These are phyloP conservation scores for Tricholoma terreum DNA, from an alignment of 768 basidiomycete genomes.

Conservation along the genomic window DNA sequence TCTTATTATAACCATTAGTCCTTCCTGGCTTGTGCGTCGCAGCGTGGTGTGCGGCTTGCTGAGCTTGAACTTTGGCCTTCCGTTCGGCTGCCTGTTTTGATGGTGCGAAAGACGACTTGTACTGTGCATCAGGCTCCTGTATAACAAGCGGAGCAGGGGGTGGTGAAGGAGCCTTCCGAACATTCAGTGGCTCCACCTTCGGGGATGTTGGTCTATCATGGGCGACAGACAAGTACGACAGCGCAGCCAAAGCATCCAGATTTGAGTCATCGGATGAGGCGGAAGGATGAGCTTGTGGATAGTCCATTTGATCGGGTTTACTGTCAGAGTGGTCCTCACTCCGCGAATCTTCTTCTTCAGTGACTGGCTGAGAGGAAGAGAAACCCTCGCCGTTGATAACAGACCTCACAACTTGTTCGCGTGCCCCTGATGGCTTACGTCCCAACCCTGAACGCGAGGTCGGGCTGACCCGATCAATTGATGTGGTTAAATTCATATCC, in stretches of 20 bases:
- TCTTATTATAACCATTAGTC: constrained; percentile 57
- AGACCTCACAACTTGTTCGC: constrained; percentile 55
- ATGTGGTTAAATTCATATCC: constrained; percentile 15
- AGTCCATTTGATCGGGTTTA: constrained; percentile 7
- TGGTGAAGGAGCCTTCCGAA: constrained; percentile 27
- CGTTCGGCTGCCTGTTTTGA: constrained; percentile 83
- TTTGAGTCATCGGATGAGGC: constrained; percentile 45
- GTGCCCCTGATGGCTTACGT: constrained; percentile 82
- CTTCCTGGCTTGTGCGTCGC: constrained; percentile 75
- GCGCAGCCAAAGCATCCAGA: constrained; percentile 73
- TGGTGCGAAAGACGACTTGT: constrained; percentile 85
- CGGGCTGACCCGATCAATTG: constrained; percentile 30
- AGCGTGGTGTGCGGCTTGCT: constrained; percentile 78
- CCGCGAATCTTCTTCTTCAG: constrained; percentile 30
- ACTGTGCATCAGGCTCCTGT: constrained; percentile 33
- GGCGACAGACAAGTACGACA: constrained; percentile 67
- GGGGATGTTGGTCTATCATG: constrained; percentile 32
- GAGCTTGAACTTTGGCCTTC: constrained; percentile 78
- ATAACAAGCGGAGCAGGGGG: constrained; percentile 21
- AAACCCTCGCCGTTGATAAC: constrained; percentile 38
- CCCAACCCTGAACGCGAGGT: constrained; percentile 43
- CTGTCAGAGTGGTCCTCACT: constrained; percentile 20
- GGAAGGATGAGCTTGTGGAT: constrained; percentile 7
- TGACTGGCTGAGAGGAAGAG: constrained; percentile 36
- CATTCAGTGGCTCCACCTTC: constrained; percentile 35